These are phyloP conservation scores for Botryotinia narcissicola DNA, from an alignment of 2,329 filamentous ascomycete species.

Conservation along the genomic window DNA sequence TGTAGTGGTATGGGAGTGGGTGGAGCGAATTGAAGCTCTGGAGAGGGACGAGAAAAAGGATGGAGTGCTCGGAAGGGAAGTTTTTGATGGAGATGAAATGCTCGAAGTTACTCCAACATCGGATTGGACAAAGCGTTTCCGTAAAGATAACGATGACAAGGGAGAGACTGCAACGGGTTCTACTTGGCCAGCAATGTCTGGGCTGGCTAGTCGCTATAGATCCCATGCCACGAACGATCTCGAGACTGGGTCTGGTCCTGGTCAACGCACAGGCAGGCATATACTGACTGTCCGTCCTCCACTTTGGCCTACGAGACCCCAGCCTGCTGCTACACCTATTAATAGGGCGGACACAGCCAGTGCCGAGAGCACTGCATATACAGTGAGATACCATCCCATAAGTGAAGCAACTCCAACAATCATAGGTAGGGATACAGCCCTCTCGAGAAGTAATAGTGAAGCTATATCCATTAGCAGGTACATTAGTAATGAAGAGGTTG, in stretches of 20 bases:
- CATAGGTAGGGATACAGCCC: constrained; percentile 11
- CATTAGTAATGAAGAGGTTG: constrained; percentile 6
- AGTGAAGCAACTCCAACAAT: constrained; percentile 42
- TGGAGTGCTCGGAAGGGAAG: constrained; percentile 65
- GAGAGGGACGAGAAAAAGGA: constrained; percentile 27
- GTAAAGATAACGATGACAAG: constrained; percentile 24
- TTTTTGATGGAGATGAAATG: constrained; percentile 75
- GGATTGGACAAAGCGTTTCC: constrained; percentile 43
- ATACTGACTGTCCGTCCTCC: constrained; percentile 30
- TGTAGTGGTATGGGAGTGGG: constrained; percentile 81
- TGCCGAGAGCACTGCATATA: constrained; percentile 63
- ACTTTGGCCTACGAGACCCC: constrained; percentile 54
- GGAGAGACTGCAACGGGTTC: constrained; percentile 30
- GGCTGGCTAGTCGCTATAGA: constrained; percentile 34
- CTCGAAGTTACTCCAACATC: constrained; percentile 60
- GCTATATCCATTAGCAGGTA: constrained; percentile 26
- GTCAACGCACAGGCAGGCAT: constrained; percentile 22
- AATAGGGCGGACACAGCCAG: constrained; percentile 63
- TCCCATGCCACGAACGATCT: constrained; percentile 29
- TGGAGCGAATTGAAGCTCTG: constrained; percentile 69
- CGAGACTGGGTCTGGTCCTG: constrained; percentile 23
- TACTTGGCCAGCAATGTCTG: constrained; percentile 47
- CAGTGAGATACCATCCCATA: constrained; percentile 58
- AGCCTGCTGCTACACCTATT: constrained; percentile 54
- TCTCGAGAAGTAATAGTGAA: constrained; percentile 31